Conservation (phyloP, 73 alveolate genomes). For the Uronychia setigera region DNA sequence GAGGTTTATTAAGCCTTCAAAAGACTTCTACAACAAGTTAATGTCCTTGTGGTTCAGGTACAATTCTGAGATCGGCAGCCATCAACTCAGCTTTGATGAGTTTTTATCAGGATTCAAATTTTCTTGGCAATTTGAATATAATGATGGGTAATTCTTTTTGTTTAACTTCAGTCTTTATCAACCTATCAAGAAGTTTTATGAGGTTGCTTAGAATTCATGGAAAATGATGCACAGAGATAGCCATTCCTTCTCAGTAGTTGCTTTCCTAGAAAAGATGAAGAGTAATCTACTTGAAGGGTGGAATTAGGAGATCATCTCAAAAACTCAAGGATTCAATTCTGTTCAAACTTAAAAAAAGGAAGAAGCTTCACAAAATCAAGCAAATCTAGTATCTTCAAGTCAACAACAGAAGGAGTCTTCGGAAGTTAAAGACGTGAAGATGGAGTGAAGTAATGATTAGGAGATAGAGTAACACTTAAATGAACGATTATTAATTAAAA, state of each 20-base stretch:
- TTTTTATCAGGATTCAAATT: conserved; percentile 7
- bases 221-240: conserved; percentile 6
- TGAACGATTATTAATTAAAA: neutral
- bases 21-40: conserved; percentile 55
- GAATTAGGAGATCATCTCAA: conserved; percentile 48
- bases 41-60: conserved; percentile 61
- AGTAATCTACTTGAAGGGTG: conserved; percentile 46
- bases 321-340: conserved; percentile 26
- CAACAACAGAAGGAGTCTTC: too few species aligned
- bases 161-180: conserved; percentile 8
- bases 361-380: too few species aligned
- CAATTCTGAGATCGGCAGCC: neutral
- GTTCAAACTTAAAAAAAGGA: neutral
- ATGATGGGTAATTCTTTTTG: conserved; percentile 11
- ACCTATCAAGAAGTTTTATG: conserved; percentile 39
- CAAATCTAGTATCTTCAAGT: too few species aligned
- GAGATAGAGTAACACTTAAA: neutral
- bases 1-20: conserved; percentile 65
- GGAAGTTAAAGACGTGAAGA: neutral
- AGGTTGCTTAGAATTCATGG: conserved; percentile 7
- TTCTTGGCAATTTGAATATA: conserved; percentile 13
- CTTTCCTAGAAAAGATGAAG: conserved; percentile 51
- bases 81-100: conserved; percentile 11
- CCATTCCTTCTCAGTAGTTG: conserved; percentile 28
- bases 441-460: neutral